Conservation (phyloP, 2,329 filamentous ascomycete genomes). For the Trichophaea hybrida region DNA sequence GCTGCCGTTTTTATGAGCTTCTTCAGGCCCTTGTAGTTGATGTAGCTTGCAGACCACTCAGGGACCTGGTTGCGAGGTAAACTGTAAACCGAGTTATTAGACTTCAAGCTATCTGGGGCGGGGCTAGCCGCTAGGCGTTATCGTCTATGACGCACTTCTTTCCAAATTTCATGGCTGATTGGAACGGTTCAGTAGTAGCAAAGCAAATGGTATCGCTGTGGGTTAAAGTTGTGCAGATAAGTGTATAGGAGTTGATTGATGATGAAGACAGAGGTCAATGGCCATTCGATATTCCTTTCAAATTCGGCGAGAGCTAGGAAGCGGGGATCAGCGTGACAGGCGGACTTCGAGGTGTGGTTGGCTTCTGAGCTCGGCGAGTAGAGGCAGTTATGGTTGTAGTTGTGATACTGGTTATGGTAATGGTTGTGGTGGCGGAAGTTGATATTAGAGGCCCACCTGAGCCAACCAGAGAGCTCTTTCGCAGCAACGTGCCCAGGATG, state of each 20-base stretch:
- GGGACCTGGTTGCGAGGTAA: constrained; percentile 72
- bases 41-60: constrained; percentile 71
- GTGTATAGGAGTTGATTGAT: neutral
- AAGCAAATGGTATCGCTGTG: neutral
- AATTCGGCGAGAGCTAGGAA: neutral
- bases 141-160: constrained; percentile 38
- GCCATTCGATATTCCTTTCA: neutral
- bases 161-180: constrained; percentile 45
- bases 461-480: constrained; percentile 1
- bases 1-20: constrained; percentile 77
- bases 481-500: neutral
- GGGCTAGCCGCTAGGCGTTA: neutral
- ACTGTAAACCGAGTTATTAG: constrained; percentile 31
- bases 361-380: neutral
- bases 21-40: constrained; percentile 85
- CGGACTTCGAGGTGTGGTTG: neutral
- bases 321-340: neutral
- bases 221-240: neutral
- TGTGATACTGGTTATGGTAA: neutral
- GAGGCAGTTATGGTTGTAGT: neutral
- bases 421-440: neutral
- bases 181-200: neutral
- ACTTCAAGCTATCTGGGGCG: neutral
- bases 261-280: neutral
- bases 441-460: neutral